Evolutionary conservation across 306 rosid species (phyloP).

Genomic region (Quercus glauca): DNA sequence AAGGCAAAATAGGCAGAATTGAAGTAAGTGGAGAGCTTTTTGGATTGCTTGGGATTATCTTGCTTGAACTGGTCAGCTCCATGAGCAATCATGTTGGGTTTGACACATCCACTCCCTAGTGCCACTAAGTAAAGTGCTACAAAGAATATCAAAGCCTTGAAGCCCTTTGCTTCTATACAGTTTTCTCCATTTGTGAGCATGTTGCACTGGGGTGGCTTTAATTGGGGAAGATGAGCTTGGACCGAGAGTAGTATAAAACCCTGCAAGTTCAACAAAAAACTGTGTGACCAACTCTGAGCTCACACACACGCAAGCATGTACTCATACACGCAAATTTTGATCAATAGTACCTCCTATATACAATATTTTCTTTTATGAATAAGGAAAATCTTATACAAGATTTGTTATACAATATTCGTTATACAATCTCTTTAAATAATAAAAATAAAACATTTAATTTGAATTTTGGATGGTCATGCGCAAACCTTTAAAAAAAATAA

Average conservation of each 20-base stretch:
- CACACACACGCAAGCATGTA: too few relatives aligned
- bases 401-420: too few relatives aligned
- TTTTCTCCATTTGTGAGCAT: slow-evolving; percentile 19
- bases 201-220: slow-evolving; percentile 80
- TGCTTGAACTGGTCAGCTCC: slow-evolving; percentile 84
- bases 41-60: slow-evolving; percentile 43
- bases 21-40: slow-evolving; percentile 77
- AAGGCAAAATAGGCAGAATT: slow-evolving; percentile 88
- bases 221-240: slow-evolving; percentile 85
- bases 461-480: too few relatives aligned
- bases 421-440: too few relatives aligned
- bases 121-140: slow-evolving; percentile 88
- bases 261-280: slow-evolving; percentile 21
- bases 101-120: slow-evolving; percentile 90
- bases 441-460: too few relatives aligned
- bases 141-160: slow-evolving; percentile 70
- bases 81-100: slow-evolving; percentile 94
- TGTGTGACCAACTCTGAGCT: too few relatives aligned
- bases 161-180: slow-evolving; percentile 78
- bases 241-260: slow-evolving; percentile 89
- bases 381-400: too few relatives aligned
- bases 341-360: too few relatives aligned
- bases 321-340: too few relatives aligned
- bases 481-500: too few relatives aligned
- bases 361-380: too few relatives aligned